Evolutionary conservation across 1,284 basidiomycete species (phyloP), one percentile per base, ranked within the genome.

Genomic region (Malassezia arunalokei): DNA sequence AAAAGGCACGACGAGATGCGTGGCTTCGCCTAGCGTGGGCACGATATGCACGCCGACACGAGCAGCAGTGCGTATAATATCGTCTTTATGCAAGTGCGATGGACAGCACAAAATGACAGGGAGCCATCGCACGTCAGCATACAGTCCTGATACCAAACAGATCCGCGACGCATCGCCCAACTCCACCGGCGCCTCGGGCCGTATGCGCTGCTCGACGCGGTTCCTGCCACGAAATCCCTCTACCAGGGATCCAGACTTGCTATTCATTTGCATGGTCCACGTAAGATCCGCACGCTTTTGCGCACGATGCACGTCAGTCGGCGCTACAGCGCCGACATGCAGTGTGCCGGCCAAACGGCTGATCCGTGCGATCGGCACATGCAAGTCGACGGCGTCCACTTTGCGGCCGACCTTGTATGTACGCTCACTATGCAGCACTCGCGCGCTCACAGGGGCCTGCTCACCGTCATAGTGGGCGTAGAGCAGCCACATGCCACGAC

Each of bases 201-300:
- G 47, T 12, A 55, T 37, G n/a, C 53, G 53, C 53, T 50, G 47
- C 53, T 55, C 47, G 6, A 50, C 33, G 24, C 53, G 47, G 41
- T 55, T 55, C 5, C 42, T 35, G 14, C 48, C 53, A 20, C 53
- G 53, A 5, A n/a, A 35, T 6, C 20, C 29, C 40, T 55, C 53
- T 15, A 50, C 12, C 4, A 50, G 14, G 1, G 15, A 14, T 11
- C 53, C 53, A 3, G 43, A 24, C 37, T 55, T 55, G 49, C 53
- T 55, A 3, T 20, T 27, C 12, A 31, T 35, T 8, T 46, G 48
- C 53, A 55, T 46, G 11, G 47, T 49, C 53, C 53, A 55, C 15
- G 40, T 41, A 4, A 50, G 17, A 5, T 20, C 8, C 11, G 53
- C 40, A 1, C 31, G n/a, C 9, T 27, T n/a, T 12, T 7, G 6